These are phyloP conservation scores for Aristolochia fimbriata DNA, from an alignment of 164 flowering plant species.

Conservation along the genomic window DNA sequence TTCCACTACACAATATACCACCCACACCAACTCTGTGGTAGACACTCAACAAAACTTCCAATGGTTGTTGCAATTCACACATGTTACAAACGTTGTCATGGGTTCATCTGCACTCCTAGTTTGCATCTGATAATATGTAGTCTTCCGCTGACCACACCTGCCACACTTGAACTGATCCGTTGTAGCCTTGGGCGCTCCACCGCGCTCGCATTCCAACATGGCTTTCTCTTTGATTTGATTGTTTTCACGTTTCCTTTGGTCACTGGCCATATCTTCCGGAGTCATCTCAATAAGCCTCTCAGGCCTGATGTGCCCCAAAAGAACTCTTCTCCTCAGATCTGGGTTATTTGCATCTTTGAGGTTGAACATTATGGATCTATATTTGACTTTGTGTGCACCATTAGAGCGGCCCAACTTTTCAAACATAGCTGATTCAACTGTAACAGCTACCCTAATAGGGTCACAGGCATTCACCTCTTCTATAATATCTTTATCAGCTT, in stretches of 20 bases:
- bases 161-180: slow-evolving; percentile 88
- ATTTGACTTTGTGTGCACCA: slow-evolving; percentile 67
- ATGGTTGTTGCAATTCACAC: slow-evolving; percentile 79
- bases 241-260: slow-evolving; percentile 45
- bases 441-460: slow-evolving; percentile 64
- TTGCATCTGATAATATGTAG: slow-evolving; percentile 84
- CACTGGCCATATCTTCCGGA: slow-evolving; percentile 88
- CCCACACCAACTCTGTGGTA: too few species aligned
- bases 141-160: slow-evolving; percentile 71
- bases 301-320: slow-evolving; percentile 61
- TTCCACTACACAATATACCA: too few species aligned
- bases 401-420: slow-evolving; percentile 66
- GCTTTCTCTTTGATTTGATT: slow-evolving; percentile 63
- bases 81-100: slow-evolving; percentile 88
- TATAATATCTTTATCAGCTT: slow-evolving; percentile 40
- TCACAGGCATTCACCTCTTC: slow-evolving; percentile 56
- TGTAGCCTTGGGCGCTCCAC: slow-evolving; percentile 45
- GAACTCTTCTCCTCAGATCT: slow-evolving; percentile 77
- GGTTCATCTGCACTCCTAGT: slow-evolving; percentile 99
- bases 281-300: slow-evolving; percentile 48
- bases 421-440: slow-evolving; percentile 74
- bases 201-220: slow-evolving; percentile 69
- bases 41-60: slow-evolving; percentile 75
- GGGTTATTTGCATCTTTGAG: slow-evolving; percentile 78
- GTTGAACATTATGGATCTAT: slow-evolving; percentile 83